These are phyloP conservation scores for Pyrenula massariospora DNA, from an alignment of 495 filamentous ascomycete genomes.

Conservation along the genomic window DNA sequence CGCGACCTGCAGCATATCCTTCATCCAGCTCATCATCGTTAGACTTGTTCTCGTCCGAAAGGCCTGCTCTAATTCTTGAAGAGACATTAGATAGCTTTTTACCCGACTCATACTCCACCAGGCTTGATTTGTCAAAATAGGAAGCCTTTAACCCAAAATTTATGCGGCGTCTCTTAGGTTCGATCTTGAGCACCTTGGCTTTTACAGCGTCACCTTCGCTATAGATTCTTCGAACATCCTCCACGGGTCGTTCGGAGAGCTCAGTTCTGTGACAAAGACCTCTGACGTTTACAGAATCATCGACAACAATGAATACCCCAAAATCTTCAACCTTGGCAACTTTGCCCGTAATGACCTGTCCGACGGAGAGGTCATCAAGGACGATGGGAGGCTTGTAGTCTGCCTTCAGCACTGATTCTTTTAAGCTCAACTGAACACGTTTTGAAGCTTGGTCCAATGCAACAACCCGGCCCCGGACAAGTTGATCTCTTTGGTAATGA, in stretches of 20 bases:
- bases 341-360: conserved; percentile 75
- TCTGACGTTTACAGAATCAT: conserved; percentile 73
- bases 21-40: conserved; percentile 33
- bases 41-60: conserved; percentile 29
- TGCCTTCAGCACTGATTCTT: conserved; percentile 69
- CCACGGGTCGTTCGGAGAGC: conserved; percentile 69
- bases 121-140: conserved; percentile 58
- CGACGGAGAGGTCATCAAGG: conserved; percentile 61
- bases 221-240: conserved; percentile 74
- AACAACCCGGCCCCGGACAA: conserved; percentile 78
- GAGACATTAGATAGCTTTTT: conserved; percentile 36
- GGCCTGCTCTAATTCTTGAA: conserved; percentile 13
- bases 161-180: conserved; percentile 59
- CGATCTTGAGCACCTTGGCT: conserved; percentile 72
- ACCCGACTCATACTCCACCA: conserved; percentile 13
- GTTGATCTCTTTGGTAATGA: conserved; percentile 70
- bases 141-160: conserved; percentile 87
- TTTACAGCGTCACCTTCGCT: conserved; percentile 83
- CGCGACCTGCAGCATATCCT: conserved; percentile 29
- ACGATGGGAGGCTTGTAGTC: conserved; percentile 58
- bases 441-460: conserved; percentile 48
- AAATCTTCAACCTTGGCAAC: conserved; percentile 88
- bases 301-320: conserved; percentile 85
- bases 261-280: conserved; percentile 86
- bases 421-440: conserved; percentile 76